phyloP scores from a whole-genome alignment of 345 rosid genomes.

The Linum lewisii region DNA sequence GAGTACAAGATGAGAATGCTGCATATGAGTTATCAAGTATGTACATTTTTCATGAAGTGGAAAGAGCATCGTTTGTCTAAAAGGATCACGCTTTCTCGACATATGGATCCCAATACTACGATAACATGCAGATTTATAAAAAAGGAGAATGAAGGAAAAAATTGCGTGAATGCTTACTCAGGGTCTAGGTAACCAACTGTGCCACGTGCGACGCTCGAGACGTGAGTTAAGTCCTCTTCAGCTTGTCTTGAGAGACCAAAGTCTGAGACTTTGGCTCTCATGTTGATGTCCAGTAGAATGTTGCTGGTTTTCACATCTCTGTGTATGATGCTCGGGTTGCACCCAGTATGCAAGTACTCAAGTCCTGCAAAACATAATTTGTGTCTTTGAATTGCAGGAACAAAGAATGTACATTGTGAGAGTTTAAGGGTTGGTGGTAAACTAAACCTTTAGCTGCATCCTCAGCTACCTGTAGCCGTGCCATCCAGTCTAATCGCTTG shows the following conservation, averaged over 20 bases:
- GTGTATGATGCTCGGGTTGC: conserved; percentile 91
- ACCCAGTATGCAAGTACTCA: conserved; percentile 92
- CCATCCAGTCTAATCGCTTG: conserved; percentile 58
- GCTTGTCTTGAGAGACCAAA: conserved; percentile 96
- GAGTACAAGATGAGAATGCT: too few relatives aligned
- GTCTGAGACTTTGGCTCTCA: conserved; percentile 97
- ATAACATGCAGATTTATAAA: too few relatives aligned
- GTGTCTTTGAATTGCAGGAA: conserved; percentile 8
- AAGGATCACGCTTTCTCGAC: too few relatives aligned
- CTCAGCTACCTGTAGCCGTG: conserved; percentile 71
- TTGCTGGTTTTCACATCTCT: conserved; percentile 95
- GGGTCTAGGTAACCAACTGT: conserved; percentile 97
- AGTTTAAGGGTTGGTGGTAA: not conserved
- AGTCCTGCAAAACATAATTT: conserved; percentile 54
- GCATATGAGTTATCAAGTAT: too few relatives aligned
- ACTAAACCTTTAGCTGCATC: conserved; percentile 91
- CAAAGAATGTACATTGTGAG: conserved; percentile 10
- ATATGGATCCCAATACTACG: too few relatives aligned
- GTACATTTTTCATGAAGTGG: too few relatives aligned
- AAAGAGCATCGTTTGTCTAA: too few relatives aligned
- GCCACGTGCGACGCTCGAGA: conserved; percentile 90
- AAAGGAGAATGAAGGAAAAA: too few relatives aligned
- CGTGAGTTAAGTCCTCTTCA: conserved; percentile 82
- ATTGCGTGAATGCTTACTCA: conserved; percentile 40
- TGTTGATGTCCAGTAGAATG: conserved; percentile 76